These are phyloP conservation scores for Adansonia digitata DNA, from an alignment of 345 rosid genomes.

Conservation along the genomic window DNA sequence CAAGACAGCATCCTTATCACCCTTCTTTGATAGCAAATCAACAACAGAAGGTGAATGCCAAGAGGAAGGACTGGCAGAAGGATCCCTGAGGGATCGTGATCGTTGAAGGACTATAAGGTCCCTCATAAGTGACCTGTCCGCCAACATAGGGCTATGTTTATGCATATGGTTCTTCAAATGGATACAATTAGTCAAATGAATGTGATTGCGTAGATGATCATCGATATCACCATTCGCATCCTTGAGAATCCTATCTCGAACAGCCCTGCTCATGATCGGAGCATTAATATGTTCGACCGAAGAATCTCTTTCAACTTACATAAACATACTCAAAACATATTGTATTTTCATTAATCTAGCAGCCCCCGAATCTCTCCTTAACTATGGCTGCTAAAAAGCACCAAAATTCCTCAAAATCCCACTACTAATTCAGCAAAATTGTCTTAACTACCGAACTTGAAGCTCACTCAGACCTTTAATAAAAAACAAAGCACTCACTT, in stretches of 20 bases:
- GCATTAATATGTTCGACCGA: conserved; percentile 22
- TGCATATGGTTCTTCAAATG: conserved; percentile 99
- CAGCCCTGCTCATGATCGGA: conserved; percentile 75
- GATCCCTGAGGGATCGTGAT: conserved; percentile 83
- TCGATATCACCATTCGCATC: conserved; percentile 81
- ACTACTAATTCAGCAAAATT: conserved; percentile 10
- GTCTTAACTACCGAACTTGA: conserved; percentile 21
- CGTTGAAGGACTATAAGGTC: conserved; percentile 85
- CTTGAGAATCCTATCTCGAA: conserved; percentile 66
- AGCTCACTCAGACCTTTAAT: conserved; percentile 21
- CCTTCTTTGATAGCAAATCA: conserved; percentile 58
- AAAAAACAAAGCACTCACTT: conserved; percentile 9
- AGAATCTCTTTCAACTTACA: conserved; percentile 21
- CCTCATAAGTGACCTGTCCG: conserved; percentile 75
- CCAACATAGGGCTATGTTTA: conserved; percentile 76
- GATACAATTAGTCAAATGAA: conserved; percentile 92
- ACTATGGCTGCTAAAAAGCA: conserved; percentile 8
- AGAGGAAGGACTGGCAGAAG: conserved; percentile 81
- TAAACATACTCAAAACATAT: conserved; percentile 33
- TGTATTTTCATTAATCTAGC: conserved; percentile 37
- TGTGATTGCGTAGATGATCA: conserved; percentile 92
- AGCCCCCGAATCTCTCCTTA: conserved; percentile 18
- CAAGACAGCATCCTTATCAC: conserved; percentile 35
- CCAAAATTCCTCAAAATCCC: conserved; percentile 12
- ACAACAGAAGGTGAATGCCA: conserved; percentile 71